Evolutionary conservation across 495 filamentous ascomycete species (phyloP).

Genomic region (Neurospora tetraspora): DNA sequence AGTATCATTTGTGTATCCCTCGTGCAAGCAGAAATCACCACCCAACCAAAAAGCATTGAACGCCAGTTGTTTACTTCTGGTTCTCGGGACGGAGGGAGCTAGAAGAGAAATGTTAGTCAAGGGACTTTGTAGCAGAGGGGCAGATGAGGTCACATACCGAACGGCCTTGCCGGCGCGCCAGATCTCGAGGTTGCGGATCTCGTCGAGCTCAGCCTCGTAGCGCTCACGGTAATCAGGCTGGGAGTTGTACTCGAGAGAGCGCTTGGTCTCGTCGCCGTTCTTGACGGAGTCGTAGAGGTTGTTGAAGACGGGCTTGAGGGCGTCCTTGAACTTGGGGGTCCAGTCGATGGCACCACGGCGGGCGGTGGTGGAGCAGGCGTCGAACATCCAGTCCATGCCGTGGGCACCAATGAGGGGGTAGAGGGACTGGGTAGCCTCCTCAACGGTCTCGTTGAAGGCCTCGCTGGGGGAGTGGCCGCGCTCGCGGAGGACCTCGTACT

Average conservation of each 20-base stretch:
- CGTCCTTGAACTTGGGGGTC: slow-evolving; percentile 89
- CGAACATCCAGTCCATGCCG: slow-evolving; percentile 99
- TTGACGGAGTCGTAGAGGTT: slow-evolving; percentile 85
- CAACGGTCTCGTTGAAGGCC: slow-evolving; percentile 99
- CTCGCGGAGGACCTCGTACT: slow-evolving; percentile 99
- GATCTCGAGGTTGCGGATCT: slow-evolving; percentile 95
- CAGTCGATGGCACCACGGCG: slow-evolving; percentile 98
- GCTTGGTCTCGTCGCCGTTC: slow-evolving; percentile 83
- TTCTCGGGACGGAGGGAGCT: slow-evolving; percentile 86
- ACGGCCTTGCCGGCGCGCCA: slow-evolving; percentile 98
- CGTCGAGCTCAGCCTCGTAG: slow-evolving; percentile 92
- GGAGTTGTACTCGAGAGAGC: slow-evolving; percentile 89
- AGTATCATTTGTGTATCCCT: slow-evolving; percentile 1
- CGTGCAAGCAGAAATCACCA: neutral
- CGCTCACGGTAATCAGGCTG: slow-evolving; percentile 91
- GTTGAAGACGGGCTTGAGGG: slow-evolving; percentile 96
- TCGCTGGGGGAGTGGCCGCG: slow-evolving; percentile 92
- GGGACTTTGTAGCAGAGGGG: slow-evolving; percentile 1
- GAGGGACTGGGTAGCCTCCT: slow-evolving; percentile 95
- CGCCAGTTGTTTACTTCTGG: slow-evolving; percentile 53
- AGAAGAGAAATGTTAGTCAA: slow-evolving; percentile 12
- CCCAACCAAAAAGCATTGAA: neutral
- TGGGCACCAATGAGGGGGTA: slow-evolving; percentile 94
- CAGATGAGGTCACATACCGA: slow-evolving; percentile 40
- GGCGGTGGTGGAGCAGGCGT: slow-evolving; percentile 96